Evolutionary conservation across 352 stramenopile genomes (phyloP).

Genomic region (Pythium diclinum): DNA sequence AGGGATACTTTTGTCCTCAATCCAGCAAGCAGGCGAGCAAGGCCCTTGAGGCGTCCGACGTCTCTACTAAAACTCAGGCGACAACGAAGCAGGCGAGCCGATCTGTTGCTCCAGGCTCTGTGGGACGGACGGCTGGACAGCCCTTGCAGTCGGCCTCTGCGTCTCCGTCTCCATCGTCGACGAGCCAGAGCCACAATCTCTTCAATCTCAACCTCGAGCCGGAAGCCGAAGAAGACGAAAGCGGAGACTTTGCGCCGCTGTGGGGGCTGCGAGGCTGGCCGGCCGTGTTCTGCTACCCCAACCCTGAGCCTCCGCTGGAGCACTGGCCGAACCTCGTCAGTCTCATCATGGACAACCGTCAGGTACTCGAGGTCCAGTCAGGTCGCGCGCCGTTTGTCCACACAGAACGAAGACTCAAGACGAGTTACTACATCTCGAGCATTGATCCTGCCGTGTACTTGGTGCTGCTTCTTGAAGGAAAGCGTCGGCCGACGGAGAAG

Average conservation of each 20-base stretch:
- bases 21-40: slow-evolving; percentile 33
- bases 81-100: not conserved
- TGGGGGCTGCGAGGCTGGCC: slow-evolving; percentile 80
- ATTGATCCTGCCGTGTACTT: slow-evolving; percentile 76
- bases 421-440: slow-evolving; percentile 70
- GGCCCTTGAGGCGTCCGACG: not conserved
- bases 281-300: slow-evolving; percentile 80
- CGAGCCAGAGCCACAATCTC: slow-evolving; percentile 24
- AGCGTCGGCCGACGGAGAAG: slow-evolving; percentile 67
- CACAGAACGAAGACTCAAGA: slow-evolving; percentile 60
- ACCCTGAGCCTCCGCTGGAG: slow-evolving; percentile 47
- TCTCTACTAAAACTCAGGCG: not conserved
- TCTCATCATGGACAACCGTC: slow-evolving; percentile 82
- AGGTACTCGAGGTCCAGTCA: slow-evolving; percentile 33
- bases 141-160: not conserved
- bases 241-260: slow-evolving; percentile 74
- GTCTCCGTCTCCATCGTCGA: not conserved
- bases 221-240: slow-evolving; percentile 45
- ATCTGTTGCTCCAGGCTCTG: not conserved
- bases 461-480: slow-evolving; percentile 68
- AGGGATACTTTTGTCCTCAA: slow-evolving; percentile 70
- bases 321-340: slow-evolving; percentile 88
- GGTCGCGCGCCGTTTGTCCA: slow-evolving; percentile 39
- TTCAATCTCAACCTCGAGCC: slow-evolving; percentile 34
- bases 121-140: not conserved